Conservation (phyloP, 2,329 filamentous ascomycete species). For the Cercospora sojina region DNA sequence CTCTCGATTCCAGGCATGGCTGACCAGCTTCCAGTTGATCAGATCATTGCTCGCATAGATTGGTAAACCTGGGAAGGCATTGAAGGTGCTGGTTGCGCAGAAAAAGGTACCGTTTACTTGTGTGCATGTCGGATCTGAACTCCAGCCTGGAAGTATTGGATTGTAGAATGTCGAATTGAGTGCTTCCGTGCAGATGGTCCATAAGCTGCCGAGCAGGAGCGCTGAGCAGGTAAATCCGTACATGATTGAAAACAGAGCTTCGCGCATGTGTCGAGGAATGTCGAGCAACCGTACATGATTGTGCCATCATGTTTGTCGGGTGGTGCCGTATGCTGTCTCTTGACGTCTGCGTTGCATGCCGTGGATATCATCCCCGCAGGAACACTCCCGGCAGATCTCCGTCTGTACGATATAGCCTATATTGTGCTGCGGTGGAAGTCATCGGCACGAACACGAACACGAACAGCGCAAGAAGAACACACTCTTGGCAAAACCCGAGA, state of each 20-base stretch:
- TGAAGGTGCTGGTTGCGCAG: constrained; percentile 49
- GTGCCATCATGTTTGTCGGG: neutral
- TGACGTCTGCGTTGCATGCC: neutral
- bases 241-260: neutral
- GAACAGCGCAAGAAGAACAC: neutral
- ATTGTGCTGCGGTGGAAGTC: neutral
- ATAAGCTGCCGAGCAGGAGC: neutral
- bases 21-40: constrained; percentile 43
- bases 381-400: neutral
- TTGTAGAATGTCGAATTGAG: constrained; percentile 38
- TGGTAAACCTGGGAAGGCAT: constrained; percentile 48
- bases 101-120: constrained; percentile 47
- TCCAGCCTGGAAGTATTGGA: constrained; percentile 49
- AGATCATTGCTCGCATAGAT: constrained; percentile 49
- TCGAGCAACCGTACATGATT: neutral
- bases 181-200: neutral
- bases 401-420: neutral
- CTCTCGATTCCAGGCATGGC: constrained; percentile 40
- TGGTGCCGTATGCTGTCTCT: neutral
- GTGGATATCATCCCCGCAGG: neutral
- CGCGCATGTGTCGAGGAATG: neutral
- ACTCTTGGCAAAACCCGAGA: too few species aligned
- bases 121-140: constrained; percentile 49
- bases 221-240: neutral
- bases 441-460: too few species aligned